These are phyloP conservation scores for Barbarea vulgaris DNA, from an alignment of 345 rosid species.

Conservation along the genomic window DNA sequence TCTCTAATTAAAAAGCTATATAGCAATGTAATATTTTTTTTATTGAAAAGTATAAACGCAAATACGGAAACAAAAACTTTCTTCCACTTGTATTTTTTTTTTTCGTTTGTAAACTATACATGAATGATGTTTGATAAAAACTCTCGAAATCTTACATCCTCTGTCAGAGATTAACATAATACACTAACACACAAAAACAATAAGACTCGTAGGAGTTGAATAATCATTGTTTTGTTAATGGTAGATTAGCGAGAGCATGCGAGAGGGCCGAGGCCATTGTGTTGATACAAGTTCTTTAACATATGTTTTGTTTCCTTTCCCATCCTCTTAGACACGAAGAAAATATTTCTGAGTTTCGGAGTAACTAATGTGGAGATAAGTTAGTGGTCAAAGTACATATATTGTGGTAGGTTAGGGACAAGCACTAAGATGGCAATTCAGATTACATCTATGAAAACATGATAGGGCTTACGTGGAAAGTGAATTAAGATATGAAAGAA, in stretches of 20 bases:
- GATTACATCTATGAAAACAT: slow-evolving; percentile 2
- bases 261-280: neutral
- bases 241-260: neutral
- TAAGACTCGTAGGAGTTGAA: neutral
- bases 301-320: slow-evolving; percentile 8
- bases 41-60: neutral
- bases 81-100: neutral
- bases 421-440: slow-evolving; percentile 20
- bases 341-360: neutral
- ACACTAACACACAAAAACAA: neutral
- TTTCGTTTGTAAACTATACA: no score
- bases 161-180: no score
- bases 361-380: slow-evolving; percentile 11
- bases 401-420: slow-evolving; percentile 30
- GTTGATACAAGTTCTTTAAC: neutral
- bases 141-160: no score
- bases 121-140: neutral
- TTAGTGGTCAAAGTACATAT: slow-evolving; percentile 21
- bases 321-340: neutral
- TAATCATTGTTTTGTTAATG: neutral
- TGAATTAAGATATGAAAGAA: slow-evolving; percentile 20
- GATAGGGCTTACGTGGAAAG: slow-evolving; percentile 33
- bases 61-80: neutral
- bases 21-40: slow-evolving; percentile 3
- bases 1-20: neutral